Base-by-base conservation (phyloP, 306 rosid genomes). In the Lotus japonicus region DNA sequence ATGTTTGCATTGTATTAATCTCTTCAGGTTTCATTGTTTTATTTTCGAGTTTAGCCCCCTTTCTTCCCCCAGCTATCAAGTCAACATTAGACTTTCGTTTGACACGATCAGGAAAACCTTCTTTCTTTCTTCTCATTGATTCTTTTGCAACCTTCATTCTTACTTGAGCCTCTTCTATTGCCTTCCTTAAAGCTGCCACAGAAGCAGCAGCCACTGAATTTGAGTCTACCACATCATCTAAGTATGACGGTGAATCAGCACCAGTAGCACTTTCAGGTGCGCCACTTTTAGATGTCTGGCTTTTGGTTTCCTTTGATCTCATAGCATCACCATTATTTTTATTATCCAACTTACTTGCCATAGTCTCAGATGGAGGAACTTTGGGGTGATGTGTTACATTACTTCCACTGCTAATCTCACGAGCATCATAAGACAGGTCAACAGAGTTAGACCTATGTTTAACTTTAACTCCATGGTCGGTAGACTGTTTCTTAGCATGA, bases 111-210 rank as follows among this genome's bases (percentile, higher is more conserved):
- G 87, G 85, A 50, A 71, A 72, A 41, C 96, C 80, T 52, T 66
- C 84, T 79, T 88, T 92, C 87, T 80, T 89, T 86, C 87, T 85
- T 77, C 84, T 87, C 94, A 83, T 86, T 1, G 76, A 77, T 65
- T 86, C 96, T 80, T 82, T 84, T 15, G 94, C 98, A 70, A 86
- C 57, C 70, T 79, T 82, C 39, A 90, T 78, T 59, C 83, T 90
- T 71, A 85, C 83, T 82, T 86, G 92, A 79, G 98, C 97, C 77
- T 77, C 98, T 83, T 90, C 96, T 73, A 90, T 88, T 67, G 98
- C 98, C 90, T 85, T 92, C 69, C 76, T 84, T 84, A 92, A 82
- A 73, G 96, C 92, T 55, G 96, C 98, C 41, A 83, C 84, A 15
- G 96, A 90, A 72, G 90, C 89, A 62, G 96, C 96, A 11, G 89